A percentile compares a stretch with the other conserved stretches of the same genome.
Conservation (phyloP, 345 rosid species). For the Carallia brachiata region DNA sequence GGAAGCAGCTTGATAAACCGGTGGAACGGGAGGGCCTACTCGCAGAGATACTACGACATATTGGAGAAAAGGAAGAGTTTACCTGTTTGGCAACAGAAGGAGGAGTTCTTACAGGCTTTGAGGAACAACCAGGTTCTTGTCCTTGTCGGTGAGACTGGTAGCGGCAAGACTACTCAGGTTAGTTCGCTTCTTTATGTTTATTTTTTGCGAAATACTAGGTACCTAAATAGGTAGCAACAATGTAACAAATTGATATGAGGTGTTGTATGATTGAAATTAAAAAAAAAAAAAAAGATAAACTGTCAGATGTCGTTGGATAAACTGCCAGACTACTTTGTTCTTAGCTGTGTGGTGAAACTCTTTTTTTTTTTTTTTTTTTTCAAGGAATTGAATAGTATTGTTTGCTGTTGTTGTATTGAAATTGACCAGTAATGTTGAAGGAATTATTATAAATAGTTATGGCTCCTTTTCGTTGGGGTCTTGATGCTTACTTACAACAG, state of each 20-base stretch:
- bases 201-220: not conserved
- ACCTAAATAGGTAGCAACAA: no score
- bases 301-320: no score
- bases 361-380: not conserved
- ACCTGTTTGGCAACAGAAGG: constrained; percentile 95
- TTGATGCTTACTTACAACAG: no score
- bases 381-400: not conserved
- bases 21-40: constrained; percentile 80
- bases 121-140: constrained; percentile 62
- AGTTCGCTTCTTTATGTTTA: constrained; percentile 6
- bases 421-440: no score
- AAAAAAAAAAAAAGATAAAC: no score
- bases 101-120: constrained; percentile 65
- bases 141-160: constrained; percentile 94
- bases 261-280: no score
- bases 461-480: no score
- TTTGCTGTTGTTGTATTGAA: no score
- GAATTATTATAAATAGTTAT: no score
- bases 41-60: constrained; percentile 74
- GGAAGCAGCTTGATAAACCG: constrained; percentile 44
- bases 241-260: no score
- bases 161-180: constrained; percentile 98
- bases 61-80: constrained; percentile 75
- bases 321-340: no score
- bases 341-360: not conserved